Percentiles rank a stretch among this genome's conserved stretches.
These are phyloP conservation scores for Sechiopsis laciniata DNA, from an alignment of 306 rosid species.

Conservation along the genomic window DNA sequence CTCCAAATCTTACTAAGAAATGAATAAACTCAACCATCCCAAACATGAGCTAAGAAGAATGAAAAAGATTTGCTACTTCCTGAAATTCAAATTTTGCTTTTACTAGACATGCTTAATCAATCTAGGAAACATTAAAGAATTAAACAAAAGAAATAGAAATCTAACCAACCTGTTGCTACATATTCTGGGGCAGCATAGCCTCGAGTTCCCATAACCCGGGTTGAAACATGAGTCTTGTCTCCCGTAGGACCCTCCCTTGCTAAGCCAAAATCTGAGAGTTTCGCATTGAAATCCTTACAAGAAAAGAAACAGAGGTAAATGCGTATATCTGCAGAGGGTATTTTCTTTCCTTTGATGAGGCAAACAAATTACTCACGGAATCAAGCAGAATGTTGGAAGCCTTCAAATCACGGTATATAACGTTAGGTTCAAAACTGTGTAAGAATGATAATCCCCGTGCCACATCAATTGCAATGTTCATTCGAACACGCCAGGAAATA, in stretches of 20 bases:
- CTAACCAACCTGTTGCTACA: slow-evolving; percentile 69
- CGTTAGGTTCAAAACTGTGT: slow-evolving; percentile 64
- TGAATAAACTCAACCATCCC: neutral
- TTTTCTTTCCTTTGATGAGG: neutral
- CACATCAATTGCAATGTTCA: slow-evolving; percentile 62
- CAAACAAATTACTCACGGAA: slow-evolving; percentile 42
- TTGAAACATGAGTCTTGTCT: slow-evolving; percentile 91
- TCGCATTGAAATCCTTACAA: slow-evolving; percentile 67
- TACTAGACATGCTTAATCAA: neutral
- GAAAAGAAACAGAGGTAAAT: neutral
- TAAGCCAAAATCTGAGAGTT: slow-evolving; percentile 87
- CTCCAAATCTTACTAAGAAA: neutral
- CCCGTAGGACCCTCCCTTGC: slow-evolving; percentile 99
- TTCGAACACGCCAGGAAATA: slow-evolving; percentile 58
- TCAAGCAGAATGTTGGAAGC: slow-evolving; percentile 88
- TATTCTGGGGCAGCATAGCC: slow-evolving; percentile 99
- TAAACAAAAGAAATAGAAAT: neutral
- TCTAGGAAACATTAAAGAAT: neutral
- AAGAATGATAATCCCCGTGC: slow-evolving; percentile 74
- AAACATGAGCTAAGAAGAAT: neutral
- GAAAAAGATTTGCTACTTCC: neutral
- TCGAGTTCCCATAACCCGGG: slow-evolving; percentile 77
- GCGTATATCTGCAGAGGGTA: slow-evolving; percentile 24
- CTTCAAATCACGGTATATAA: slow-evolving; percentile 86
- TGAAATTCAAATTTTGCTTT: neutral